Evolutionary conservation across 257 asterid genomes (phyloP), one percentile per base, ranked within the genome.

Genomic region (Echium plantagineum): DNA sequence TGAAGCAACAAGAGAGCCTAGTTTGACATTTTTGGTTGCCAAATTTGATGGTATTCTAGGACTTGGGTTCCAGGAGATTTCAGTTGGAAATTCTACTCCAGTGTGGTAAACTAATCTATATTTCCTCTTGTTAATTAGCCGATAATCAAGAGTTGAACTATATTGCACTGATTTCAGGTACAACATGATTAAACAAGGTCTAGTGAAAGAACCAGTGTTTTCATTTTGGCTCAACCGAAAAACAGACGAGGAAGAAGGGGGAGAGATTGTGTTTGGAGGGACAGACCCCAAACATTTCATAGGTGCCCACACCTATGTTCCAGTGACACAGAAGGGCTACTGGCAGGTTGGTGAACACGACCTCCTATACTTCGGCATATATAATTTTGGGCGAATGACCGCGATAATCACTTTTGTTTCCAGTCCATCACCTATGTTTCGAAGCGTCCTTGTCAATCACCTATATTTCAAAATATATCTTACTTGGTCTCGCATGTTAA

Each of bases 221-320:
- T 90, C 97, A 32, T 90, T 90, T 78, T 90, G 97, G 97, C 95
- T 90, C 61, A 90, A 90, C 74, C 86, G 95, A 31, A 76, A 90
- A 56, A 22, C 69, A 57, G 24, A 75, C 64, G 96, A 75, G 52
- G 94, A 87, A 74, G 76, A 80, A 67, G 97, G 97, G n/a, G 97
- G 97, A 54, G 96, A 87, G 75, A 60, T 90, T 65, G 89, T 90
- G 63, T 90, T 90, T 70, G 97, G 97, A n/a, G 97, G 97, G 65
- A 89, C 76, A 65, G 97, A 90, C 77, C 95, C 91, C 19, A 77
- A 81, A 61, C 97, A 90, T 71, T 83, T 61, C 71, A 87, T 68
- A 77, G 97, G 97, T 58, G 76, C 81, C 67, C 97, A 90, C 72
- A 81, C 87, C 31, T 87, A 75, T 60, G 91, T 82, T 70, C 91